These are phyloP conservation scores for Arxiozyma slooffiae DNA, from an alignment of 1,139 yeast genomes.

Conservation along the genomic window DNA sequence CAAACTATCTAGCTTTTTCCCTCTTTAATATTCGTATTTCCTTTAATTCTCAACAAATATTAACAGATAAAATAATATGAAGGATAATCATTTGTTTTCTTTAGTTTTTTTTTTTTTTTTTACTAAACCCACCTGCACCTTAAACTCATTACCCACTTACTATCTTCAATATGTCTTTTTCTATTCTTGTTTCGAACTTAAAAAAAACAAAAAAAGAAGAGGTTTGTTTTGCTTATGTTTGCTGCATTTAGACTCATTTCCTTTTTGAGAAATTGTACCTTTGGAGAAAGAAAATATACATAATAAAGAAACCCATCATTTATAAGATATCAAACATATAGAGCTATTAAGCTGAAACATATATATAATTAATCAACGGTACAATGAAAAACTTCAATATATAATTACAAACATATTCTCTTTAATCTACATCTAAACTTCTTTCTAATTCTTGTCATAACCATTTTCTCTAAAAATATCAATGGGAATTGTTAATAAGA, in stretches of 20 bases:
- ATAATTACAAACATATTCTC: not conserved
- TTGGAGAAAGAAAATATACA: too few relatives aligned
- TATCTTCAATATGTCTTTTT: too few relatives aligned
- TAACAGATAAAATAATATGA: too few relatives aligned
- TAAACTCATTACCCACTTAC: not conserved
- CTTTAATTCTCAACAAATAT: not conserved
- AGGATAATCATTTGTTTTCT: too few relatives aligned
- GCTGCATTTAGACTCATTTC: not conserved
- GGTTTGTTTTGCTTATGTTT: not conserved
- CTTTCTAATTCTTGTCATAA: constrained; percentile 62
- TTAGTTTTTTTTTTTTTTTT: not conserved
- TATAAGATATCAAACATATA: too few relatives aligned
- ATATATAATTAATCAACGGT: too few relatives aligned
- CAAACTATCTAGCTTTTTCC: too few relatives aligned
- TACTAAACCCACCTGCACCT: not conserved
- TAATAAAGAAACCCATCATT: too few relatives aligned
- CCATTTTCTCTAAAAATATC: constrained; percentile 86
- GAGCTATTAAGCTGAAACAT: too few relatives aligned
- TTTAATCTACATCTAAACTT: constrained; percentile 9
- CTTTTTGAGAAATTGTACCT: not conserved
- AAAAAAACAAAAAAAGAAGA: not conserved
- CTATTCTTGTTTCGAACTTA: not conserved
- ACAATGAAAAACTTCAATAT: too few relatives aligned
- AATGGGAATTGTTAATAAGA: constrained; percentile 65
- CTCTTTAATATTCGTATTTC: too few relatives aligned